Evolutionary conservation across 2,329 filamentous ascomycete genomes (phyloP), one percentile per base, ranked within the genome.

Genomic region (Raffaelea ambrosiae): DNA sequence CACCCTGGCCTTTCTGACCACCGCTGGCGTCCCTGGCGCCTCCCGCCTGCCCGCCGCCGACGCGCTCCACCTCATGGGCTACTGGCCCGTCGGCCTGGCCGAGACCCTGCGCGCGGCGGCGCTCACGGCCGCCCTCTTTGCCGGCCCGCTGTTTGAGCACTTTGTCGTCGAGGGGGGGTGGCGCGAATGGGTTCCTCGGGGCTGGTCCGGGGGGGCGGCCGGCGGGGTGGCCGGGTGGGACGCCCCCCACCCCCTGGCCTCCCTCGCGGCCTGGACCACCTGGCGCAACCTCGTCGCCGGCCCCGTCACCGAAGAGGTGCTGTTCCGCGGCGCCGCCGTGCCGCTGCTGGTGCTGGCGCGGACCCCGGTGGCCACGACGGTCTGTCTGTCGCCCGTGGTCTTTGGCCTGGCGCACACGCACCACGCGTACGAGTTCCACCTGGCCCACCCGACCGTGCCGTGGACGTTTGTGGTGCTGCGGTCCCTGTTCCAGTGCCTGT

Each of bases 391-490:
- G 1, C 91, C 91, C 7, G 70, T 96, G 11, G 84, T 95, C 63
- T 97, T 97, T 61, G 91, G 91, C 45, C 81, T 95, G 40, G 90
- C 93, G 8, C 93, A 98, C 67, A 67, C 95, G 43, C 91, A 98
- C 66, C 93, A 98, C 67, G 88, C 95, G 63, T 95, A 95, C 69
- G 93, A 97, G 67, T 95, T 95, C 66, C 78, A 85, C 48, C 72
- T 95, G 49, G 87, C 85, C 1, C 81, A 94, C 57, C 87, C 88
- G 9, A 72, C 79, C 53, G 81, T 84, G 2, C 77, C 86, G 1
- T 60, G 83, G 13, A 54, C 73, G 1, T 72, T 78, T 2, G 81
- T 84, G 7, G 59, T 93, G 5, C 61, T 86, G 23, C 81, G 88
- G 44, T 88, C 88, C 2, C 55, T 89, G 11, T 76, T 97, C 55